A percentile compares a stretch with the other conserved stretches of the same genome.
Evolutionary conservation across 176 grass and related monocot genomes (phyloP).

Genomic region (Avena sativa): DNA sequence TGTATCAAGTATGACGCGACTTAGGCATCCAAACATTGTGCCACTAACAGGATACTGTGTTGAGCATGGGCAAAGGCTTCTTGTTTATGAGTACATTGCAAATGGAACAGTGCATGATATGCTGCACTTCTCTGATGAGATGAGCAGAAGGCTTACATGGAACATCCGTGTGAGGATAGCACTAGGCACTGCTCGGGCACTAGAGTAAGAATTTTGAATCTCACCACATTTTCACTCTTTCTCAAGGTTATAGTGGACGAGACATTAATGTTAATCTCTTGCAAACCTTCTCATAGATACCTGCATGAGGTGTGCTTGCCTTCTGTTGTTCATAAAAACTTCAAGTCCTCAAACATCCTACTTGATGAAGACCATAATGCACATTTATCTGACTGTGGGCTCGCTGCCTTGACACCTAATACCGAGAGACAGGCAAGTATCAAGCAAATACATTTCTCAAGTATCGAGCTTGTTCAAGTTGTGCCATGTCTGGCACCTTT

Average conservation of each 20-base stretch:
- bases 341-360: constrained; percentile 95
- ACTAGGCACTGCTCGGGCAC: constrained; percentile 83
- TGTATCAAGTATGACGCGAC: constrained; percentile 88
- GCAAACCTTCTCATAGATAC: constrained; percentile 56
- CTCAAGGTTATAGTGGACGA: constrained; percentile 30
- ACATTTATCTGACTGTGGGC: constrained; percentile 92
- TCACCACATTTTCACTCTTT: constrained; percentile 12
- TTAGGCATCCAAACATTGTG: constrained; percentile 93
- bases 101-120: constrained; percentile 86
- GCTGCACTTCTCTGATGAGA: constrained; percentile 84
- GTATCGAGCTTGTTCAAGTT: neutral
- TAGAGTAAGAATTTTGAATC: constrained; percentile 76
- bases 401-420: constrained; percentile 87
- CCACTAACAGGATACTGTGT: constrained; percentile 85
- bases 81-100: constrained; percentile 88
- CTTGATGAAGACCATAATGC: constrained; percentile 96
- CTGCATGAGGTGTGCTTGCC: constrained; percentile 98
- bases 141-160: constrained; percentile 83
- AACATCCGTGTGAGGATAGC: constrained; percentile 85
- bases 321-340: constrained; percentile 91
- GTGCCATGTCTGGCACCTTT: constrained; percentile 16
- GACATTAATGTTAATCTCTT: constrained; percentile 11
- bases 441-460: neutral
- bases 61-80: constrained; percentile 88
- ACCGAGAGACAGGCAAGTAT: constrained; percentile 87